These are phyloP conservation scores for Phytophthora gonapodyides DNA, from an alignment of 352 stramenopile genomes.

Conservation along the genomic window DNA sequence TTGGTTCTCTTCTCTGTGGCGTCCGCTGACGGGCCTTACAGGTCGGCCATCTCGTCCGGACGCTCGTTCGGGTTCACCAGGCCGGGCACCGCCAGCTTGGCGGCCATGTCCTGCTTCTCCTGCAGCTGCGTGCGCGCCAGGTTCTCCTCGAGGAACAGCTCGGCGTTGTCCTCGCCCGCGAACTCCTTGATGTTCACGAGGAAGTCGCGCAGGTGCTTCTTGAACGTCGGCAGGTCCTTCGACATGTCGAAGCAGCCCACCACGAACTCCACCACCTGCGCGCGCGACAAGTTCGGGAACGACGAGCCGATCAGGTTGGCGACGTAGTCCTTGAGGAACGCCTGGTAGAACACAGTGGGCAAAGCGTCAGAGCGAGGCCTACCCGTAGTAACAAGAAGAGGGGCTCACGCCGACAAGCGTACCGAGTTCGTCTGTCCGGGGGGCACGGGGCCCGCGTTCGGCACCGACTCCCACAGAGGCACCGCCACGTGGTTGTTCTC, in stretches of 20 bases:
- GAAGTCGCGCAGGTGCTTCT: constrained; percentile 99
- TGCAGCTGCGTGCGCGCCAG: constrained; percentile 86
- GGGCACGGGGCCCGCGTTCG: constrained; percentile 64
- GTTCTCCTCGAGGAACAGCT: constrained; percentile 97
- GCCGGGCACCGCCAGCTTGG: constrained; percentile 88
- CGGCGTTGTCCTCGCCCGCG: constrained; percentile 96
- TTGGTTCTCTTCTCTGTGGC: too few relatives aligned
- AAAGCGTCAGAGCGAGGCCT: not conserved
- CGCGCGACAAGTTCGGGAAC: constrained; percentile 96
- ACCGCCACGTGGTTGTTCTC: constrained; percentile 96
- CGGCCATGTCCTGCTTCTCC: constrained; percentile 84
- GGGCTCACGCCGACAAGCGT: constrained; percentile 11
- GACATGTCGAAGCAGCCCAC: constrained; percentile 97
- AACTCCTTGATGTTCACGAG: constrained; percentile 99
- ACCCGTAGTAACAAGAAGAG: not conserved
- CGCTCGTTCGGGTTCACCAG: constrained; percentile 92
- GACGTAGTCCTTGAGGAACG: constrained; percentile 97
- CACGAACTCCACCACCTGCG: constrained; percentile 97
- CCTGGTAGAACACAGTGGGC: constrained; percentile 25
- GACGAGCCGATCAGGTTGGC: constrained; percentile 96
- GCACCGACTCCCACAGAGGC: constrained; percentile 94
- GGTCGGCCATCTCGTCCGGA: constrained; percentile 88
- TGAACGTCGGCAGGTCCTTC: constrained; percentile 98
- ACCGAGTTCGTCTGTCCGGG: constrained; percentile 83
- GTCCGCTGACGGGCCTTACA: constrained; percentile 41